A percentile compares a stretch with the other conserved stretches of the same genome.
Conservation (phyloP, 176 grass and related monocot species). For the Oropetium thomaeum region DNA sequence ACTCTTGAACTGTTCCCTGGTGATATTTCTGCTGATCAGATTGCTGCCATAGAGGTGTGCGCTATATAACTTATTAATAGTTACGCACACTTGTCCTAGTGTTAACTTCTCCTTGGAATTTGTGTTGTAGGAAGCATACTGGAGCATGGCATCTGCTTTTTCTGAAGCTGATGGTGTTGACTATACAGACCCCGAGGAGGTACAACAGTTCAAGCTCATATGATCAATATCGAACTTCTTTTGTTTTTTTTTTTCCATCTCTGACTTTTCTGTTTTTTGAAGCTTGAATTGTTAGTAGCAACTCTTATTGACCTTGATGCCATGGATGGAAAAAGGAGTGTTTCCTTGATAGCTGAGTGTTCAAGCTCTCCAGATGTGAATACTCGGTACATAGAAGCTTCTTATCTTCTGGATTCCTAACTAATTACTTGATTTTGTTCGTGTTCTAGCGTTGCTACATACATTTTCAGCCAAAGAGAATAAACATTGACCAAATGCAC, state of each 20-base stretch:
- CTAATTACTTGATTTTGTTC: background rate
- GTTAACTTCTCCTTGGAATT: conserved; percentile 6
- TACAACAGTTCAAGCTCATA: conserved; percentile 22
- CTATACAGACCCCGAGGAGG: conserved; percentile 96
- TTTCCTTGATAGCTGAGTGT: conserved; percentile 89
- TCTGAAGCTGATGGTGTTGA: conserved; percentile 97
- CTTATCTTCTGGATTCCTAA: background rate
- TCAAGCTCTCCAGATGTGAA: conserved; percentile 98
- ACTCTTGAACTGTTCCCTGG: conserved; percentile 66
- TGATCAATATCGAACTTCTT: conserved; percentile 4
- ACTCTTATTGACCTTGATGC: conserved; percentile 97
- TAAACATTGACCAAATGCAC: background rate
- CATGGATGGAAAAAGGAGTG: conserved; percentile 93
- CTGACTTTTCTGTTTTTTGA: conserved; percentile 42
- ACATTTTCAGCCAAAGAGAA: background rate
- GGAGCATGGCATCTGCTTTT: conserved; percentile 88
- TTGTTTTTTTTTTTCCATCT: background rate
- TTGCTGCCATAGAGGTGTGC: conserved; percentile 80
- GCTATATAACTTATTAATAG: conserved; percentile 31
- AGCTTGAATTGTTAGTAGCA: conserved; percentile 92
- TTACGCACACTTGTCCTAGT: background rate
- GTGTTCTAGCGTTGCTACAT: background rate
- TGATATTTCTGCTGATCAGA: conserved; percentile 79
- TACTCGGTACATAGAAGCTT: conserved; percentile 54
- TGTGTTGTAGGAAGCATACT: conserved; percentile 70